Evolutionary conservation across 1,139 yeast genomes (phyloP), one percentile per base, ranked within the genome.

Genomic region (Geotrichum phurueaensis): DNA sequence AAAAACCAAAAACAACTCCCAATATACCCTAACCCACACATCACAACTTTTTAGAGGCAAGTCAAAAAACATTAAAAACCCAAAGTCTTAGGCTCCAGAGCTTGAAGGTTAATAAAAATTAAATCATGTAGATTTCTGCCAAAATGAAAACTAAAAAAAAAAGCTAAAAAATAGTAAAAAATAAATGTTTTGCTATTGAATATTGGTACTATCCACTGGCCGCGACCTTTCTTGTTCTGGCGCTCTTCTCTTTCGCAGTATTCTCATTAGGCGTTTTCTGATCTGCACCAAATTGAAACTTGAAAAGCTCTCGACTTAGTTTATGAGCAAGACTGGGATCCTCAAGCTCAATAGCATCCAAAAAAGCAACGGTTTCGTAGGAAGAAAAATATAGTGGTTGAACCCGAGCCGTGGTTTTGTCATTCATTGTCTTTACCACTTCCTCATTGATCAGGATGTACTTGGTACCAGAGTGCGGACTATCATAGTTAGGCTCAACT

Each of bases 401-500:
- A 23, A 57, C 45, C 18, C 51, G 49, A 7, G 43, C 49, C 23
- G 52, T 51, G 2, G 53, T 36, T 27, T 27, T 51, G 29, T 45
- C 27, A 22, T 59, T 50, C 61, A 56, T 61, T 20, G 54, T 59
- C 23, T 54, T 57, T 9, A 62, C 63, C 10, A 61, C 63, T 39
- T 60, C 58, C 29, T 60, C 58, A n/a, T 60, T 64, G 10, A 65
- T 71, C 47, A 81, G 67, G 3, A 81, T 82, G 65, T 75, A 79
- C 29, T 77, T 70, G 9, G 79, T 74, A 0, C 81, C 80, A 22
- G 82, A 78, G 5, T 78, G 81, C 0, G 85, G 85, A 64, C 83
- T 78, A 55, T 81, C 85, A 67, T 77, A 82, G 67, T 81, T 82
- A 7, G 81, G 82, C 55, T 77, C 76, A 22, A 81, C 68, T 25